These are phyloP conservation scores for Margaritispora aquatica DNA, from an alignment of 495 filamentous ascomycete species.

Conservation along the genomic window DNA sequence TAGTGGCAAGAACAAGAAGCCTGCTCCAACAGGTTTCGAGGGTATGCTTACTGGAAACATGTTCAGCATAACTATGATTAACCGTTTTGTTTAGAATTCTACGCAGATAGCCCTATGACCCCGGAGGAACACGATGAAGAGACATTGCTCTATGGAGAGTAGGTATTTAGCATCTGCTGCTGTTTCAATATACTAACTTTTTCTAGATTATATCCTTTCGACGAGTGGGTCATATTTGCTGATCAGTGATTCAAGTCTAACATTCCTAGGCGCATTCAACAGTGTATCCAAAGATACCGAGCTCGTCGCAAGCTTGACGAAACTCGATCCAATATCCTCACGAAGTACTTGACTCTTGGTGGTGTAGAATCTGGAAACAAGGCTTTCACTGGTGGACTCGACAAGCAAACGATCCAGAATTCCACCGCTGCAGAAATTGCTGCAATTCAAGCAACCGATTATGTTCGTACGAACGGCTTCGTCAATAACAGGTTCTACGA, in stretches of 20 bases:
- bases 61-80: neutral
- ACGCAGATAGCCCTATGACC: slow-evolving; percentile 70
- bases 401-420: slow-evolving; percentile 46
- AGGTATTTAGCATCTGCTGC: slow-evolving; percentile 22
- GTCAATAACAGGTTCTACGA: slow-evolving; percentile 35
- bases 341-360: slow-evolving; percentile 76
- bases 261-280: slow-evolving; percentile 64
- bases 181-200: neutral
- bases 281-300: slow-evolving; percentile 76
- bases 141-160: slow-evolving; percentile 49
- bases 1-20: slow-evolving; percentile 27
- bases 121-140: slow-evolving; percentile 58
- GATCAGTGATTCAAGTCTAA: neutral
- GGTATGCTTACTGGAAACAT: slow-evolving; percentile 6
- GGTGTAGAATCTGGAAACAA: slow-evolving; percentile 62
- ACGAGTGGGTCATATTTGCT: slow-evolving; percentile 27
- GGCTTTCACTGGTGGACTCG: slow-evolving; percentile 54
- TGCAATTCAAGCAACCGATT: slow-evolving; percentile 52
- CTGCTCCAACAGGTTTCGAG: slow-evolving; percentile 55
- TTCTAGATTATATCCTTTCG: slow-evolving; percentile 29
- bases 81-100: slow-evolving; percentile 46
- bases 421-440: slow-evolving; percentile 54
- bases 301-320: slow-evolving; percentile 65
- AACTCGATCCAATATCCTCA: slow-evolving; percentile 57
- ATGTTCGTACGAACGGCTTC: slow-evolving; percentile 33